Conservation (phyloP, 1,284 basidiomycete genomes). For the Puccinia horiana region DNA sequence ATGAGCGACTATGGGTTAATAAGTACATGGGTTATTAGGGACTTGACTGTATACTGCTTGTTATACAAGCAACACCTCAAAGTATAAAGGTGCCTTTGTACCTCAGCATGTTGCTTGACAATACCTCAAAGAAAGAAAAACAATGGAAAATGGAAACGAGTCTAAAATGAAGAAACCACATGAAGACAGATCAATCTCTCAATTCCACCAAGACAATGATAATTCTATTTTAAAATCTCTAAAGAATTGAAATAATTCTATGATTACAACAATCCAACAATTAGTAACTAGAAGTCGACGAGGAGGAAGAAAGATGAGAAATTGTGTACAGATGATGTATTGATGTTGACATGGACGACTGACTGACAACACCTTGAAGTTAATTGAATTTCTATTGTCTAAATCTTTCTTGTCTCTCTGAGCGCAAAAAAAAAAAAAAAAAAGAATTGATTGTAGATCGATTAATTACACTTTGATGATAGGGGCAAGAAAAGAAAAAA, state of each 20-base stretch:
- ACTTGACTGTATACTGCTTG: too few species aligned
- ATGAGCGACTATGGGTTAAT: too few species aligned
- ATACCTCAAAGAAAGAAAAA: too few species aligned
- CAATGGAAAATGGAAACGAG: too few species aligned
- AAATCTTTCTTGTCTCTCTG: neutral
- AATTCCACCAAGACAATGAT: neutral
- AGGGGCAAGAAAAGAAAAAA: neutral
- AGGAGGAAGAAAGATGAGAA: neutral
- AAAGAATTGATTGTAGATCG: neutral
- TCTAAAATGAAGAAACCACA: too few species aligned
- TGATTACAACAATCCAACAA: neutral
- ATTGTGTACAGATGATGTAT: neutral
- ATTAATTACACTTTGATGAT: neutral
- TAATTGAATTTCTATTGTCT: neutral
- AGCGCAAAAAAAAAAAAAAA: too few species aligned
- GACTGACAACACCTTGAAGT: neutral
- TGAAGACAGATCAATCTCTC: neutral
- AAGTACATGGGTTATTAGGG: too few species aligned
- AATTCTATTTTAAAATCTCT: neutral
- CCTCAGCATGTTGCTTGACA: too few species aligned
- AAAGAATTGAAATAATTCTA: neutral
- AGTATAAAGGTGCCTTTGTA: too few species aligned
- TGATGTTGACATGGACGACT: too few species aligned
- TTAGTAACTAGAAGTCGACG: neutral
- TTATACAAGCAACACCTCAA: too few species aligned